Evolutionary conservation across 139 green algal species (phyloP), one percentile per base, ranked within the genome.

Genomic region (Cymbomonas tetramitiformis): DNA sequence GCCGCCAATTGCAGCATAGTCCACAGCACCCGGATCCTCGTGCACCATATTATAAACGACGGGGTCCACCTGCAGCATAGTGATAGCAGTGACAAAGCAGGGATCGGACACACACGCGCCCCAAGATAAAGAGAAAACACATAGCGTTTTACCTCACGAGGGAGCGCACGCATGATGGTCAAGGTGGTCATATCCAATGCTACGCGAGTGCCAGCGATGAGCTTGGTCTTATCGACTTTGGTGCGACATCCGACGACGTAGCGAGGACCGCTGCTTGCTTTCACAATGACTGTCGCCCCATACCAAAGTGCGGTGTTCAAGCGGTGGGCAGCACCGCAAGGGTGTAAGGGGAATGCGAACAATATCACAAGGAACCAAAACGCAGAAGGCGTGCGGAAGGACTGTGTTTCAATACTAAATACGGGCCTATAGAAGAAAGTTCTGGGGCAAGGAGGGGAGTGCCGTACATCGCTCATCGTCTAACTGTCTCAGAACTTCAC

Each of bases 101-200:
- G 10, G 44, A 23, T n/a, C n/a, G n/a, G n/a, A n/a, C n/a, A n/a
- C n/a, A n/a, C 8, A 25, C 6, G 12, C 24, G 52, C 7, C 10
- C 7, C 34, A 15, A 15, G 50, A 18, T 8, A n/a, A n/a, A 56
- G 24, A 28, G 8, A 9, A 10, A 65, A 68, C 5, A n/a, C n/a
- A n/a, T n/a, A n/a, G n/a, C n/a, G n/a, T n/a, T n/a, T n/a, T 51
- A 95, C 90, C 85, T 99, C 92, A n/a, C 92, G 75, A 0, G 87
- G 86, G 48, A 99, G 69, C 2, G 79, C 71, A 6, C 92, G 75
- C 92, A 99, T 99, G 78, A 99, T 96, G 50, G 92, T 99, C 33
- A 99, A 86, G 0, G 92, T 99, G 5, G 92, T 98, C 78, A 98
- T 96, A 71, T 99, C 92, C 31, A 99, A 80, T 4, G 91, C 78